Conservation (phyloP, 2,329 filamentous ascomycete genomes). For the Fusarium praegraminearum region DNA sequence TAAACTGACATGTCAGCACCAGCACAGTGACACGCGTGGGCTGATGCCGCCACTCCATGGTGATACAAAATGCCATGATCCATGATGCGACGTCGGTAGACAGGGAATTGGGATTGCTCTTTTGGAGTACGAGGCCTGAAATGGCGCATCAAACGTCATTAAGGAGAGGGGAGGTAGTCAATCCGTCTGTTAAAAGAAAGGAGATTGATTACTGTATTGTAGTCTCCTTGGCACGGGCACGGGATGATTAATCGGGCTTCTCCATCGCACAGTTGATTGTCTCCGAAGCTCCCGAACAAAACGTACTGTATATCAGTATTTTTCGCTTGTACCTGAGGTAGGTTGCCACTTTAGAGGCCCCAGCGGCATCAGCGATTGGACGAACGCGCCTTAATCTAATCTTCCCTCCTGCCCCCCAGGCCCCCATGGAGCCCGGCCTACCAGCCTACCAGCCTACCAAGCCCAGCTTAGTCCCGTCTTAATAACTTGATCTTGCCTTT, state of each 20-base stretch:
- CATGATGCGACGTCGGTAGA: constrained; percentile 33
- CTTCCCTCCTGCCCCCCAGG: constrained; percentile 12
- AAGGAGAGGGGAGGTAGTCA: too few relatives aligned
- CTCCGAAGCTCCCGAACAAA: constrained; percentile 37
- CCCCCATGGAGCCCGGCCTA: not conserved
- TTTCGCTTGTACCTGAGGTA: constrained; percentile 32
- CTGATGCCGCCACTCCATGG: constrained; percentile 33
- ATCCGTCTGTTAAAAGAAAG: not conserved
- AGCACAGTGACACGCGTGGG: constrained; percentile 25
- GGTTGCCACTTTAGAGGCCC: constrained; percentile 34
- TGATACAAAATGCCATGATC: constrained; percentile 3
- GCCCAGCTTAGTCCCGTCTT: constrained; percentile 25
- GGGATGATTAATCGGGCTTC: constrained; percentile 9
- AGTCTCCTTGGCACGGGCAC: constrained; percentile 7
- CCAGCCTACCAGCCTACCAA: constrained; percentile 11
- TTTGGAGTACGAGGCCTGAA: constrained; percentile 18
- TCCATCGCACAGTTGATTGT: constrained; percentile 25
- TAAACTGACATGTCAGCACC: not conserved
- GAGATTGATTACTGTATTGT: constrained; percentile 22
- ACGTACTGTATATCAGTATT: constrained; percentile 25
- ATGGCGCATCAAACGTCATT: constrained; percentile 1
- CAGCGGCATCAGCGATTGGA: constrained; percentile 37
- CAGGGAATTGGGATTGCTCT: constrained; percentile 11
- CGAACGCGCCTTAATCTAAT: constrained; percentile 41
- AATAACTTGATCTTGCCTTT: constrained; percentile 41